Base-by-base conservation (phyloP, 495 filamentous ascomycete species). In the Recurvomyces mirabilis region DNA sequence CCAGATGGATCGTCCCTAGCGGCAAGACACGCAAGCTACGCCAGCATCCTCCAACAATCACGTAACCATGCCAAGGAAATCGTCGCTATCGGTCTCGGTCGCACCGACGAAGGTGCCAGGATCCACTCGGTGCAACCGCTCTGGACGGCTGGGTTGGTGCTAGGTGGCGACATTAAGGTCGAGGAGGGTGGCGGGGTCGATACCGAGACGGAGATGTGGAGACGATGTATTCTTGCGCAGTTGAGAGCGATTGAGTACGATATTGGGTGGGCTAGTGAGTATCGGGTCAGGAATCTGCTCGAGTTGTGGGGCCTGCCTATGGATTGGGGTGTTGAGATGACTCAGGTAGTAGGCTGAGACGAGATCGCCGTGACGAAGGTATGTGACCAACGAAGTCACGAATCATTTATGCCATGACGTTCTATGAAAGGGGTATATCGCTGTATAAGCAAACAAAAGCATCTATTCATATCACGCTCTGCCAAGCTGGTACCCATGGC, bases 201-300 rank as follows among this genome's bases (percentile, higher is more conserved):
- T 28, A 24, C 11, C 9, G 45, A 60, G 18, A 60, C 60, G 4
- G 76, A 76, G 52, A 32, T 23, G 26, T 54, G 51, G 51, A 65
- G 73, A 1, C 60, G 66, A 25, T 59, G 68, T 12, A 64, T 77
- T 14, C 43, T 78, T 38, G 63, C 66, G 13, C 58, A 78, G 29
- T 53, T 81, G 34, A 59, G 71, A n/a, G 70, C 67, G 20, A 71
- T 79, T 24, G 75, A 80, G 57, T 47, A 53, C 3, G 76, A 79
- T 48, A 61, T 73, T 11, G 77, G 75, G 17, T 79, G 76, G 77
- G 75, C 75, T 0, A 79, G 72, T 20, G 73, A 77, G 43, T 77
- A 80, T 53, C 68, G 76, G 28, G 70, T 74, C 7, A 59, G 69
- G 51, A 68, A 75, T 52, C 51, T 79, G 43, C 47, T 74, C 19